Evolutionary conservation across 306 rosid genomes (phyloP).

Genomic region (Malus domestica): DNA sequence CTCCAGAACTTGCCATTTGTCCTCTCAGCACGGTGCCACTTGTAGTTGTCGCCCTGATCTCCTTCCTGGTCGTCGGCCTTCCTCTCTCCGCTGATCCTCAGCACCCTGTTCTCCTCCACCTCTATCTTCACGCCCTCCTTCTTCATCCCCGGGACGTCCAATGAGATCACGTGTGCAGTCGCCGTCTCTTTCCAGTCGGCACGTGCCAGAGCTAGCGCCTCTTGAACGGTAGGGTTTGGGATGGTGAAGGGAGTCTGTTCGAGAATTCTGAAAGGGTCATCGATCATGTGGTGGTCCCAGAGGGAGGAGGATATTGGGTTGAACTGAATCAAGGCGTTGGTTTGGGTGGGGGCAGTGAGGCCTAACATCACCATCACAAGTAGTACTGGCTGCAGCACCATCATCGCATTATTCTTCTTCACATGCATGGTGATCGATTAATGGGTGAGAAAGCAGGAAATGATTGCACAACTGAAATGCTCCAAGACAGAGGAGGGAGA

Average conservation of each 20-base stretch:
- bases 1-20: constrained; percentile 38
- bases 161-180: constrained; percentile 13
- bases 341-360: background rate
- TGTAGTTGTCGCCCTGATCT: constrained; percentile 3
- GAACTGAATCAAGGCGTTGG: constrained; percentile 30
- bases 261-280: constrained; percentile 41
- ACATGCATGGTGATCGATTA: background rate
- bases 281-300: constrained; percentile 25
- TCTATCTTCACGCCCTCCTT: constrained; percentile 28
- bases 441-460: background rate
- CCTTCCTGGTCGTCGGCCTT: constrained; percentile 12
- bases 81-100: constrained; percentile 42
- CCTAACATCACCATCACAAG: background rate
- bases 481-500: background rate
- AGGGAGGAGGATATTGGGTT: background rate
- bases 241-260: constrained; percentile 28
- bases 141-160: constrained; percentile 41
- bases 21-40: constrained; percentile 38
- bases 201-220: constrained; percentile 28
- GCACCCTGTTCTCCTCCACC: constrained; percentile 38
- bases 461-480: background rate
- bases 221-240: background rate
- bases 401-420: background rate
- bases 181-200: constrained; percentile 45
- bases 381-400: background rate